Percentiles rank a stretch among this genome's conserved stretches.
Conservation (phyloP, 2,329 filamentous ascomycete species). For the Talaromyces sp. region DNA sequence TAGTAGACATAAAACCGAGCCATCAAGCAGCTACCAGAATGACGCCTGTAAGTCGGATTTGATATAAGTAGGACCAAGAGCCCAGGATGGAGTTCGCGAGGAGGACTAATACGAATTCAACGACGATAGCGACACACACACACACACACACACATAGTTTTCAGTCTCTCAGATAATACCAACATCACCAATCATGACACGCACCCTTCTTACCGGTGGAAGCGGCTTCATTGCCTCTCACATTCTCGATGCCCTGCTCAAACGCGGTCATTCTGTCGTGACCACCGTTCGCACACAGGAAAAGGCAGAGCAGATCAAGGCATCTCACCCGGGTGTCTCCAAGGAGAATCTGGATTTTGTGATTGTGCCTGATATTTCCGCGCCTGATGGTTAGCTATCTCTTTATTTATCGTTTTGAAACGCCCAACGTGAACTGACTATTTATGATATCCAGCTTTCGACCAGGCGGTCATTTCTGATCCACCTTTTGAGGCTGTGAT, state of each 20-base stretch:
- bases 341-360: constrained; percentile 52
- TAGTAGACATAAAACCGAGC: background rate
- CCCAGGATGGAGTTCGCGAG: background rate
- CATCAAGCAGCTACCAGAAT: background rate
- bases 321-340: constrained; percentile 41
- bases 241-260: constrained; percentile 51
- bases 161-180: background rate
- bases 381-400: constrained; percentile 19
- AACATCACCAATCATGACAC: constrained; percentile 4
- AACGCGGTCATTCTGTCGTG: constrained; percentile 42
- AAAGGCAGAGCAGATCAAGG: constrained; percentile 54
- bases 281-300: constrained; percentile 54
- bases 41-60: background rate
- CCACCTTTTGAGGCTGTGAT: constrained; percentile 65
- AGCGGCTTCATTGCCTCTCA: constrained; percentile 59
- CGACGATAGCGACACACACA: background rate
- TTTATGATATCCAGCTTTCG: constrained; percentile 55
- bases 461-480: constrained; percentile 52
- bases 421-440: background rate
- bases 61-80: constrained; percentile 1
- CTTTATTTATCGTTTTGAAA: background rate
- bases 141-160: background rate
- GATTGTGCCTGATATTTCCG: constrained; percentile 65
- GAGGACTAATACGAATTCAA: background rate
- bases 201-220: constrained; percentile 35